Evolutionary conservation across 768 basidiomycete genomes (phyloP), one percentile per base, ranked within the genome.

Genomic region (Tylopilus vinaceipallidus): DNA sequence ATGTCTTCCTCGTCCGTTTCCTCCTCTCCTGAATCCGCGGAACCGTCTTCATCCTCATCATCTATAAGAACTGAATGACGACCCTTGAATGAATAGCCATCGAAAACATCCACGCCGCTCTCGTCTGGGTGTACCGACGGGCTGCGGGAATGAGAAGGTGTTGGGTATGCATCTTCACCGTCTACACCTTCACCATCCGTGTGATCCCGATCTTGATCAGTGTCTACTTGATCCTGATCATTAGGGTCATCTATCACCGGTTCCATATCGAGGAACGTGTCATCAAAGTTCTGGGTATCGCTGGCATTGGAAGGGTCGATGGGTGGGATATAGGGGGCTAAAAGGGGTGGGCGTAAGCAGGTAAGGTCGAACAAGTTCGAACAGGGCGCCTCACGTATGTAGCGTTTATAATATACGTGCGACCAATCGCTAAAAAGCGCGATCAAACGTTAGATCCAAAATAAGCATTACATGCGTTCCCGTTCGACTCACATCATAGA

Each of bases 231-330:
- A 41, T 79, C 74, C 54, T 76, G 75, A 37, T 84, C 86, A 59
- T 80, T 77, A 52, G 76, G 78, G 44, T 88, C 87, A 55, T 94
- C 89, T 53, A 98, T 82, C 41, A 90, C 85, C 20, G 94, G 91
- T 56, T 88, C 86, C 90, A 98, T 95, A 64, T 90, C 90, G 51
- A 98, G 79, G 82, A 97, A 98, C 34, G 91, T 86, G 54, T 95
- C 91, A 68, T 98, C 95, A 68, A 98, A 99, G 71, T 98, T 98
- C 68, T 91, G 91, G 57, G 91, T 95, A 79, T 99, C 97, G 60
- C 86, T 84, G 53, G 94, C 94, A 71, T 95, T 91, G 36, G 82
- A 81, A 19, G 90, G 88, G 66, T 95, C 91, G 64, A 93, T 91
- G 26, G 88, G 88, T 14, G 91, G 92, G 63, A 93, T 91, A 77